A percentile compares a stretch with the other conserved stretches of the same genome.
Evolutionary conservation across 192 early-diverging fungal genomes (phyloP).

Genomic region (Ambispora gerdemannii): DNA sequence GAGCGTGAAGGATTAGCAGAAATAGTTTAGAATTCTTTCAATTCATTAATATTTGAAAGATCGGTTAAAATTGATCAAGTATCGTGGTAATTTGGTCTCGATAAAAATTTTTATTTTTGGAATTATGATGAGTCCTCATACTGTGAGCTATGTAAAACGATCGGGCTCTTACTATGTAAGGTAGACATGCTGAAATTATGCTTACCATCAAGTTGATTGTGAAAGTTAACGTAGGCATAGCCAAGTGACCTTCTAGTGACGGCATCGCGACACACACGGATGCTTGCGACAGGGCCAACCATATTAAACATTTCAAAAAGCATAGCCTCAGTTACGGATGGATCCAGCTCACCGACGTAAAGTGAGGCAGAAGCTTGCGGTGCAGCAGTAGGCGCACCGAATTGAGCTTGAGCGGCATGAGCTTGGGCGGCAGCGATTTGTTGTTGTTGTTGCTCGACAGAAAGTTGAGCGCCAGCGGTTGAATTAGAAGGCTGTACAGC

Average conservation of each 20-base stretch:
- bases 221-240: constrained; percentile 99
- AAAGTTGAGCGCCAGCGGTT: constrained; percentile 44
- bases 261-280: constrained; percentile 97
- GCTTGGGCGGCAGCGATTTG: constrained; percentile 50
- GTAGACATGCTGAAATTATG: too few relatives aligned
- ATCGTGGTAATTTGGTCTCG: too few relatives aligned
- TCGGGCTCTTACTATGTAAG: too few relatives aligned
- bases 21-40: too few relatives aligned
- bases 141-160: too few relatives aligned
- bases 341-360: constrained; percentile 97
- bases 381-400: constrained; percentile 40
- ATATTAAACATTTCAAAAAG: constrained; percentile 97
- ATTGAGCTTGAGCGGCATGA: constrained; percentile 43
- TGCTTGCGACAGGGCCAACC: constrained; percentile 91
- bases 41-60: too few relatives aligned
- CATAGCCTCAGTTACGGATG: constrained; percentile 94
- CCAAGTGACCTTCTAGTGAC: constrained; percentile 94
- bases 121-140: too few relatives aligned
- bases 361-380: constrained; percentile 70
- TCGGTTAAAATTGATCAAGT: too few relatives aligned
- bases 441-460: constrained; percentile 49
- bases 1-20: too few relatives aligned
- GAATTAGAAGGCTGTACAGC: constrained; percentile 38
- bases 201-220: constrained; percentile 76
- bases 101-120: too few relatives aligned